A percentile compares a stretch with the other conserved stretches of the same genome.
Evolutionary conservation across 2,329 filamentous ascomycete species (phyloP).

Genomic region (Apiospora marii): DNA sequence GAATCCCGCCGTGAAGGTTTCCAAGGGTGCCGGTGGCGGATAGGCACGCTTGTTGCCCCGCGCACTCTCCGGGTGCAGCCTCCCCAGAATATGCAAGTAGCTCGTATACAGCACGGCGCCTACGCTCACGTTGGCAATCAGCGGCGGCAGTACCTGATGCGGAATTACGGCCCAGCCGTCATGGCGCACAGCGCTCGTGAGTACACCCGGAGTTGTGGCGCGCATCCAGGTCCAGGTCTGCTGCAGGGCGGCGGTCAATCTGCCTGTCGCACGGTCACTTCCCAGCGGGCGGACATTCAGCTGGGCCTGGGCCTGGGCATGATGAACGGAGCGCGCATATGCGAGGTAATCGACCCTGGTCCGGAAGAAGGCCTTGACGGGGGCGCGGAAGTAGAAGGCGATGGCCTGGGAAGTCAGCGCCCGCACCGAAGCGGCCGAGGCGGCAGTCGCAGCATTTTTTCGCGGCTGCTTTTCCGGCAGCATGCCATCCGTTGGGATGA

Average conservation of each 20-base stretch:
- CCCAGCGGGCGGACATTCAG: constrained; percentile 45
- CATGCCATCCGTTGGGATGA: constrained; percentile 32
- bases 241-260: constrained; percentile 43
- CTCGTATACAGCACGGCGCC: constrained; percentile 79
- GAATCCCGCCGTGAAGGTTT: constrained; percentile 75
- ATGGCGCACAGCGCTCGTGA: constrained; percentile 71
- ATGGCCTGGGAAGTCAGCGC: constrained; percentile 84
- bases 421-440: constrained; percentile 85
- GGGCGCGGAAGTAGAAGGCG: constrained; percentile 90
- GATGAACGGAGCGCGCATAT: constrained; percentile 62
- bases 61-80: constrained; percentile 70
- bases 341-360: constrained; percentile 85
- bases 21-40: constrained; percentile 68
- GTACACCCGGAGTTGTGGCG: constrained; percentile 73
- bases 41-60: constrained; percentile 68
- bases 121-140: constrained; percentile 77
- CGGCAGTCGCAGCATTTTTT: constrained; percentile 69
- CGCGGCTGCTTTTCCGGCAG: constrained; percentile 56
- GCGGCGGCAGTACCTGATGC: constrained; percentile 78
- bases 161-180: constrained; percentile 79
- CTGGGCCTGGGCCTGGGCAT: constrained; percentile 54
- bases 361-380: constrained; percentile 91
- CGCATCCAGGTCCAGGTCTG: constrained; percentile 60
- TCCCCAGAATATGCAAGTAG: constrained; percentile 74
- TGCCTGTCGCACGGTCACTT: constrained; percentile 45